These are phyloP conservation scores for Oidiodendron maius DNA, from an alignment of 495 filamentous ascomycete genomes.

Conservation along the genomic window DNA sequence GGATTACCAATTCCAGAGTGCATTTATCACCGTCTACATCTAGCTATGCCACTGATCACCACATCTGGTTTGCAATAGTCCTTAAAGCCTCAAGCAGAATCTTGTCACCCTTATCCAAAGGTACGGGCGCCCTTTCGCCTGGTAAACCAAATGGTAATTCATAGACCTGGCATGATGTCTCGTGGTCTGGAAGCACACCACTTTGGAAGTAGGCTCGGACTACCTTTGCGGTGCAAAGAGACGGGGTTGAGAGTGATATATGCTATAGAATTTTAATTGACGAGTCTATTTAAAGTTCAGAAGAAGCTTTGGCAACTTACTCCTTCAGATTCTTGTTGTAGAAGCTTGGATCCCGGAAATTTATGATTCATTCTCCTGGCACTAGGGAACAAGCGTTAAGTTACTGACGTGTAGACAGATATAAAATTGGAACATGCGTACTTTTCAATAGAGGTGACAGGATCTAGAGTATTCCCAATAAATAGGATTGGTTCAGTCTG, in stretches of 20 bases:
- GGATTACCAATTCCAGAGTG: too few species aligned
- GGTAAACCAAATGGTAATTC: too few species aligned
- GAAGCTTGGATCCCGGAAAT: slow-evolving; percentile 45
- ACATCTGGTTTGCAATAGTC: too few species aligned
- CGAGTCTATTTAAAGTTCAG: too few species aligned
- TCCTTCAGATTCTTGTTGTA: slow-evolving; percentile 50
- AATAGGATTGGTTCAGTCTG: slow-evolving; percentile 52
- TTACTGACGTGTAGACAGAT: neutral
- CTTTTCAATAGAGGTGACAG: slow-evolving; percentile 42
- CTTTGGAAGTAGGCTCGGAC: slow-evolving; percentile 20
- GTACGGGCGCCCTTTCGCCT: too few species aligned
- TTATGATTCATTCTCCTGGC: slow-evolving; percentile 42
- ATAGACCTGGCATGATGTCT: slow-evolving; percentile 9
- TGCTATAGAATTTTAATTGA: too few species aligned
- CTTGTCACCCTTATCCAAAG: too few species aligned
- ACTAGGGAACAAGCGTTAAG: slow-evolving; percentile 15
- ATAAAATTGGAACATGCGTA: neutral
- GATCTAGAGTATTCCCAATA: slow-evolving; percentile 50
- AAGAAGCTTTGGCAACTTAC: too few species aligned
- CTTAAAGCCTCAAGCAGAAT: too few species aligned
- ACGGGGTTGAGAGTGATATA: slow-evolving; percentile 13
- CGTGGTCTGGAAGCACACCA: slow-evolving; percentile 13
- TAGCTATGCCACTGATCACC: too few species aligned
- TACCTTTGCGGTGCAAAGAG: slow-evolving; percentile 12
- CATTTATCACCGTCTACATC: too few species aligned